phyloP scores from a whole-genome alignment of 768 basidiomycete species.

The Trametes sanguinea region DNA sequence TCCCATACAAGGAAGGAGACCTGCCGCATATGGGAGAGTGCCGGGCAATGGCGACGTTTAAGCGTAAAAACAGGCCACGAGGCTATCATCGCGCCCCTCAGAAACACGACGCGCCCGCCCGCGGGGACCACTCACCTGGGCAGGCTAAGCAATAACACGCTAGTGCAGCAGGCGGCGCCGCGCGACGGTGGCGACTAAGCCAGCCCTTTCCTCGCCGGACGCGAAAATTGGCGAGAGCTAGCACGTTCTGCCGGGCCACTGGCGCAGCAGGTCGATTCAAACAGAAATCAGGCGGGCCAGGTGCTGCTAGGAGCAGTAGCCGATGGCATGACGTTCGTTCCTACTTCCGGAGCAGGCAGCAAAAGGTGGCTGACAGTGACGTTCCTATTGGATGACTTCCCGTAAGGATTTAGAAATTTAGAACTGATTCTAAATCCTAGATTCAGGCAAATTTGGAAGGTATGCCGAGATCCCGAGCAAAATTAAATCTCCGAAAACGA shows the following conservation, averaged over 20 bases:
- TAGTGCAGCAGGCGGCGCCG: constrained; percentile 4
- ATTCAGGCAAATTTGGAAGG: too few relatives aligned
- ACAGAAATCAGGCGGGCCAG: background rate
- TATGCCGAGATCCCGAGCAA: too few relatives aligned
- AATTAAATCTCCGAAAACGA: too few relatives aligned
- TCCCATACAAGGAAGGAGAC: background rate
- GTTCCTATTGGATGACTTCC: background rate
- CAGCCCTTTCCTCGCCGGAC: background rate
- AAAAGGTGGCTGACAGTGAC: background rate
- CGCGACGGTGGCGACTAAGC: background rate
- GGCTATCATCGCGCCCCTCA: constrained; percentile 14
- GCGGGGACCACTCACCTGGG: background rate
- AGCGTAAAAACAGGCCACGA: constrained; percentile 11
- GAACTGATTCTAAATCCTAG: too few relatives aligned
- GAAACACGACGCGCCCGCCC: background rate
- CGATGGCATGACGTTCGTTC: background rate
- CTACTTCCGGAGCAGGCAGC: background rate
- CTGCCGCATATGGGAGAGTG: background rate
- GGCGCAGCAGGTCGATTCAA: background rate
- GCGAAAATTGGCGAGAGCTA: constrained; percentile 2
- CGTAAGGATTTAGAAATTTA: too few relatives aligned
- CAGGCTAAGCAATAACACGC: constrained; percentile 3
- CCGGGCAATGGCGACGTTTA: constrained; percentile 8
- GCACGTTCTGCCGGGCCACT: constrained; percentile 13
- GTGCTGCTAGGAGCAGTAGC: background rate